Evolutionary conservation across 192 early-diverging fungal species (phyloP), one percentile per base, ranked within the genome.

Genomic region (Haplosporangium gracile): DNA sequence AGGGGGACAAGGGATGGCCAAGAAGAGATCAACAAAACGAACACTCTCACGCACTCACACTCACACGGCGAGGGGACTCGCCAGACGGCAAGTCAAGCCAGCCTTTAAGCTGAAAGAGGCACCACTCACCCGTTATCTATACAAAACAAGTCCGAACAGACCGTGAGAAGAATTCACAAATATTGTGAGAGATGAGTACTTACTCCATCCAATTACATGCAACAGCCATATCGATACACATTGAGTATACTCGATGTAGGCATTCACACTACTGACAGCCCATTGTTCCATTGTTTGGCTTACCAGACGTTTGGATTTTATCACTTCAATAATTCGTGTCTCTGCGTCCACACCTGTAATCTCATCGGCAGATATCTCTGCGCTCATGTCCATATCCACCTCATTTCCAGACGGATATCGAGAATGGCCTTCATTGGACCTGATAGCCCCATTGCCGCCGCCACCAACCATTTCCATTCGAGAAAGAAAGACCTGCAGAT

Each of bases 71-170:
- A 2, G 49, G 18, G 16, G 20, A 5, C 49, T 51, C 49, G 15
- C 49, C 49, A 51, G 16, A 51, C 18, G 49, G 20, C 16, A 36
- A 0, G 38, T 76, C 63, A 36, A 49, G 65, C 18, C 51, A 55
- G 11, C n/a, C 16, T 9, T 38, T 65, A 74, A 76, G 70, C 38
- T 80, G 45, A 57, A 85, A 85, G 2, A 85, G 4, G 16, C 74
- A 72, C 83, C 83, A 85, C 13, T 80, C 83, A 1, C 83, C 83
- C 8, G 77, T 80, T 80, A 73, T 80, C 83, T 85, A 70, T 24
- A 10, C 6, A 32, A 34, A 75, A 6, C 29, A 65, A 65, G 60
- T 65, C 60, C 60, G 60, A 65, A 9, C 26, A 32, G 42, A 57
- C 55, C 75, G 75, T 76, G 75, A 57, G 75, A 76, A 76, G n/a